These are phyloP conservation scores for Penicillium cosmopolitanum DNA, from an alignment of 495 filamentous ascomycete genomes.

Conservation along the genomic window DNA sequence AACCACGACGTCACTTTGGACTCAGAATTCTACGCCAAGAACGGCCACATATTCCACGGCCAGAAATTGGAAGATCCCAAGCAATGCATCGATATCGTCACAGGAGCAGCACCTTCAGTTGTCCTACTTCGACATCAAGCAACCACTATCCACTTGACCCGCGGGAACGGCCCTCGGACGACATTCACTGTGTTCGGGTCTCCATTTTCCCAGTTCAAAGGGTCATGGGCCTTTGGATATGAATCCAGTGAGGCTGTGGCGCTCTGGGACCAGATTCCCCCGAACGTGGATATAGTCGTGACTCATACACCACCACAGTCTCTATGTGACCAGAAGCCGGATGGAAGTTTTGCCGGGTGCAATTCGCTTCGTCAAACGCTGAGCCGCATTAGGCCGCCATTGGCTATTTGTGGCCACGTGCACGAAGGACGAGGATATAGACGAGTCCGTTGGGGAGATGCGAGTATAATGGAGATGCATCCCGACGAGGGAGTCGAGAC, in stretches of 20 bases:
- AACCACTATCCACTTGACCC: slow-evolving; percentile 57
- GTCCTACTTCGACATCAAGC: slow-evolving; percentile 68
- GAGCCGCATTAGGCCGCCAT: slow-evolving; percentile 44
- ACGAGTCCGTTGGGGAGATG: slow-evolving; percentile 39
- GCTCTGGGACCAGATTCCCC: slow-evolving; percentile 54
- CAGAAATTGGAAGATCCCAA: slow-evolving; percentile 58
- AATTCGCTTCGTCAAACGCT: slow-evolving; percentile 39
- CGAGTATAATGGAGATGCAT: neutral
- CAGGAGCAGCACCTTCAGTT: slow-evolving; percentile 55
- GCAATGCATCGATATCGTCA: slow-evolving; percentile 59
- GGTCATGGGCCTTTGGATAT: slow-evolving; percentile 77
- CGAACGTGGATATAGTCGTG: slow-evolving; percentile 49
- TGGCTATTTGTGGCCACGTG: slow-evolving; percentile 55
- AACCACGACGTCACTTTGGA: slow-evolving; percentile 84
- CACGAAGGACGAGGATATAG: slow-evolving; percentile 54
- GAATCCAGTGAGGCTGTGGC: slow-evolving; percentile 45
- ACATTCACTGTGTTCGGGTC: slow-evolving; percentile 77
- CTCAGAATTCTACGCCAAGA: slow-evolving; percentile 57
- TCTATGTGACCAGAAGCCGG: slow-evolving; percentile 45
- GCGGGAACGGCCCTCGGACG: slow-evolving; percentile 63
- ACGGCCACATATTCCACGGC: slow-evolving; percentile 62
- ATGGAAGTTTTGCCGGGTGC: slow-evolving; percentile 42
- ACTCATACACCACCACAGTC: slow-evolving; percentile 54
- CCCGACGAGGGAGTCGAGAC: neutral
- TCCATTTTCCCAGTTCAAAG: slow-evolving; percentile 66